Conservation (phyloP, 768 basidiomycete species). For the Albatrellus ellisii region DNA sequence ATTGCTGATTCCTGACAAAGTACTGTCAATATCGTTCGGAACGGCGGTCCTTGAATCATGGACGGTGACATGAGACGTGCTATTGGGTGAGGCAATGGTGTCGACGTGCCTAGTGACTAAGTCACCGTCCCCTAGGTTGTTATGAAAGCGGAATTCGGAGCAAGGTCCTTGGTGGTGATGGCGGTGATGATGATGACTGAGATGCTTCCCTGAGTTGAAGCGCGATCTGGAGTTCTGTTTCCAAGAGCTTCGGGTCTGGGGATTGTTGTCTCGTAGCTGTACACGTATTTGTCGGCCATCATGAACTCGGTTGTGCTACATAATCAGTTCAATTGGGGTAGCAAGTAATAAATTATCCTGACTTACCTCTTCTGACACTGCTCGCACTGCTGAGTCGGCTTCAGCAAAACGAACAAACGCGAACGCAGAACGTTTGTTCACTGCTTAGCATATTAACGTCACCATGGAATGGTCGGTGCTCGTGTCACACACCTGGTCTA, state of each 20-base stretch:
- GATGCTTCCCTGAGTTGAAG: neutral
- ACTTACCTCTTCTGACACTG: conserved; percentile 49
- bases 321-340: conserved; percentile 1
- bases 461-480: neutral
- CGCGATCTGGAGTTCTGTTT: neutral
- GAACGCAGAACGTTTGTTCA: conserved; percentile 53
- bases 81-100: too few species aligned
- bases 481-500: conserved; percentile 38
- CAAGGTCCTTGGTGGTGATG: too few species aligned
- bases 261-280: conserved; percentile 52
- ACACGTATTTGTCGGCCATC: conserved; percentile 66
- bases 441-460: conserved; percentile 22
- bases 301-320: conserved; percentile 57
- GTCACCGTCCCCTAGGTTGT: too few species aligned
- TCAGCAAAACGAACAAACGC: conserved; percentile 68
- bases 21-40: too few species aligned
- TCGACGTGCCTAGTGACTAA: too few species aligned
- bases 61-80: too few species aligned
- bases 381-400: conserved; percentile 48
- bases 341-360: conserved; percentile 1
- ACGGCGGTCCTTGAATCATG: too few species aligned
- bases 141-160: neutral
- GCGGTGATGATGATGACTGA: neutral
- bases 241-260: neutral
- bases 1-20: too few species aligned